Evolutionary conservation across 805 yeast species (phyloP).

Genomic region (Saccharomycopsis fermentans): DNA sequence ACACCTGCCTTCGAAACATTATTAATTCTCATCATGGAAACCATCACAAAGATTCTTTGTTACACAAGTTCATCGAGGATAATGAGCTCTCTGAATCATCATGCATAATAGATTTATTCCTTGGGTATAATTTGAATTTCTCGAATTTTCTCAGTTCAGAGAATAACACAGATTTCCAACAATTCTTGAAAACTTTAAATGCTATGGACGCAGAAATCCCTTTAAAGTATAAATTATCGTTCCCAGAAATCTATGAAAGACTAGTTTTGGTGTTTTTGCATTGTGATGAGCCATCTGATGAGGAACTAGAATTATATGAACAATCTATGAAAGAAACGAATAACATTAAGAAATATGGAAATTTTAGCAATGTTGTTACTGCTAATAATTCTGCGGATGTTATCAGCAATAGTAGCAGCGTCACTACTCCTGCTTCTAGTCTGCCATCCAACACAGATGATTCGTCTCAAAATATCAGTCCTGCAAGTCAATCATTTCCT

Average conservation of each 20-base stretch:
- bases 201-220: conserved; percentile 15
- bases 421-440: background rate
- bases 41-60: conserved; percentile 5
- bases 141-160: conserved; percentile 18
- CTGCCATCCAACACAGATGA: background rate
- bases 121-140: conserved; percentile 9
- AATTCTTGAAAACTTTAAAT: conserved; percentile 22
- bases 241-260: conserved; percentile 62
- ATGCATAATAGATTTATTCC: conserved; percentile 12
- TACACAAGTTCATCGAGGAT: background rate
- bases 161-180: conserved; percentile 7
- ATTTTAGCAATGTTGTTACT: background rate
- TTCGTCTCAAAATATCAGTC: background rate
- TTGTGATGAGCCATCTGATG: conserved; percentile 43
- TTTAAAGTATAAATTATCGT: conserved; percentile 36
- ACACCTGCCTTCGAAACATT: conserved; percentile 18
- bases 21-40: background rate
- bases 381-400: background rate
- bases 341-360: background rate
- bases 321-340: conserved; percentile 19
- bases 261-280: conserved; percentile 66
- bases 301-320: conserved; percentile 26
- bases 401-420: background rate
- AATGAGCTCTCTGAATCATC: conserved; percentile 8
- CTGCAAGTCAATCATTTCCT: background rate